phyloP scores from a whole-genome alignment of 306 rosid species.

The Begonia fuchsioides region DNA sequence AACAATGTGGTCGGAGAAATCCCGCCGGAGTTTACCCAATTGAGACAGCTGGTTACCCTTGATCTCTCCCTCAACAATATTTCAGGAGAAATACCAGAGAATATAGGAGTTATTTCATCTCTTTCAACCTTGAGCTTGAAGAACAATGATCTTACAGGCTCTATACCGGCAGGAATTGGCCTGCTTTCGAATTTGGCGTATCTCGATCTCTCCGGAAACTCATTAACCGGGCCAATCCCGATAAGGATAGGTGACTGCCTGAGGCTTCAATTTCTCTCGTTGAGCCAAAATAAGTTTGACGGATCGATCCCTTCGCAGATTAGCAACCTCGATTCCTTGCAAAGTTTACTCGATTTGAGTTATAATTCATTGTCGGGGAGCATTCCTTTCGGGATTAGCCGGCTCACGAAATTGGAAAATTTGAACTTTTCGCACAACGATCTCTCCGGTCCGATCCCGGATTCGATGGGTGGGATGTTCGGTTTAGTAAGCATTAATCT shows the following conservation, averaged over 20 bases:
- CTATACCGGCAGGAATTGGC: conserved; percentile 25
- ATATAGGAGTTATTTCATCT: conserved; percentile 18
- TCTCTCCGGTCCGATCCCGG: conserved; percentile 33
- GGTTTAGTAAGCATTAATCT: conserved; percentile 29
- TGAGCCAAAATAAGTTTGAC: conserved; percentile 28
- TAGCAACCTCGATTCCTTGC: conserved; percentile 25
- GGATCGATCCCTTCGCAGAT: conserved; percentile 34
- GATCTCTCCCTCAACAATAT: conserved; percentile 31
- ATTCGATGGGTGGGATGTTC: conserved; percentile 17
- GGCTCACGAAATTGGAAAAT: conserved; percentile 28
- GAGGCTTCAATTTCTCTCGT: conserved; percentile 17
- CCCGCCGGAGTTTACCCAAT: conserved; percentile 23
- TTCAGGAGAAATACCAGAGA: conserved; percentile 29
- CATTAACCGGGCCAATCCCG: conserved; percentile 30
- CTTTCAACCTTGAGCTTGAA: conserved; percentile 14
- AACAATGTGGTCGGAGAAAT: conserved; percentile 28
- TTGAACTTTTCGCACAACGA: conserved; percentile 37
- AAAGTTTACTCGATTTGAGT: conserved; percentile 34
- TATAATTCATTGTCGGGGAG: conserved; percentile 30
- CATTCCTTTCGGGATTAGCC: conserved; percentile 23
- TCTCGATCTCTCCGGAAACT: conserved; percentile 34
- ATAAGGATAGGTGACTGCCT: conserved; percentile 18
- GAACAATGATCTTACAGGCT: conserved; percentile 27
- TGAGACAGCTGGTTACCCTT: conserved; percentile 18
- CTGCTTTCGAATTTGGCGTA: conserved; percentile 15